Base-by-base conservation (phyloP, 176 grass and related monocot genomes). In the Alopecurus myosuroides region DNA sequence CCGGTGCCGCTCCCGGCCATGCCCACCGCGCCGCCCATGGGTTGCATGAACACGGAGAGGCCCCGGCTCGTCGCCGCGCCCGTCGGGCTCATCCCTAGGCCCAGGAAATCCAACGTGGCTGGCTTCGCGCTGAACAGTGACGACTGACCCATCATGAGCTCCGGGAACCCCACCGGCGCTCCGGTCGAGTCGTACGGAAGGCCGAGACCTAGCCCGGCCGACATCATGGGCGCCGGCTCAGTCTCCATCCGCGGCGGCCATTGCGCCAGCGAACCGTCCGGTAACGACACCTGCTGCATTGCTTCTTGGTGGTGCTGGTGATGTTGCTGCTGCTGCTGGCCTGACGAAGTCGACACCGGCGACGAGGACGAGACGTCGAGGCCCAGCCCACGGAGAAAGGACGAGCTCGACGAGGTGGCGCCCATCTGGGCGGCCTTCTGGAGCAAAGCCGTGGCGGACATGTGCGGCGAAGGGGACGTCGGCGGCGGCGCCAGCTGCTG, bases 371-470 rank as follows among this genome's bases (percentile, higher is more conserved):
- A 92, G 18, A 92, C 72, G 77, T 94, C 89, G 2, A 99, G 91
- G 15, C 91, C 91, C 31, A 99, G 80, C 0, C 97, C 86, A 14
- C 85, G 92, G 55, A 99, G 93, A 79, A 96, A 94, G 11, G 93
- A 96, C 0, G 92, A 91, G 46, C 88, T 90, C 0, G 92, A 95
- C 6, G 91, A 85, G 9, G 93, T 83, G 36, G 91, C 89, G 15
- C 97, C 97, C 97, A 99, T 99, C 51, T 99, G 93, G 15, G 93
- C 91, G 0, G 97, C 97, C 79, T 99, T 99, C 82, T 99, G 97
- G 0, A 99, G 89, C 73, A 99, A 61, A 7, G 97, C 94, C 2
- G 97, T 99, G 11, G 97, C 97, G 0, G 97, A 99, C 94, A 99
- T 94, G 88, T 99, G 97, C 18, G 84, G 86, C 1, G 97, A 94